Conservation (phyloP, 352 stramenopile species). For the Phytophthora hibernalis region DNA sequence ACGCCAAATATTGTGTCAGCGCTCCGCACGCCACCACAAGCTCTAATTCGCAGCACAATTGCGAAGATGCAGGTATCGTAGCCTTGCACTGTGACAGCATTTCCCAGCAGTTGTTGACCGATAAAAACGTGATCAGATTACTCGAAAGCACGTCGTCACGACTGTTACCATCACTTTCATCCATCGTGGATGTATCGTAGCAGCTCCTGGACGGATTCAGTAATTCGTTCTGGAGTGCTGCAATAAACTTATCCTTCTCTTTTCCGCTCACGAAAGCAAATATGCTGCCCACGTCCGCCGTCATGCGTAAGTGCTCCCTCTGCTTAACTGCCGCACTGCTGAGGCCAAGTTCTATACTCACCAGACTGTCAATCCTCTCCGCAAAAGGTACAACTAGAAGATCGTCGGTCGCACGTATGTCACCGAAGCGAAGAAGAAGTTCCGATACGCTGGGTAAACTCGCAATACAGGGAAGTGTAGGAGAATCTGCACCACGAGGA, state of each 20-base stretch:
- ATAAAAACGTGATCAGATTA: constrained; percentile 65
- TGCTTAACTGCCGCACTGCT: constrained; percentile 40
- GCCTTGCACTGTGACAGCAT: constrained; percentile 51
- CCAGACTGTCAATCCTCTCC: constrained; percentile 27
- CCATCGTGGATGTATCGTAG: constrained; percentile 7
- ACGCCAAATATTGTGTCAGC: constrained; percentile 57
- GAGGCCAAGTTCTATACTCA: constrained; percentile 33
- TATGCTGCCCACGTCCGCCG: constrained; percentile 55
- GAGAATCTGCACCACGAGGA: constrained; percentile 40
- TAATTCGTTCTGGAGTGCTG: constrained; percentile 42
- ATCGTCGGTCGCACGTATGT: constrained; percentile 6
- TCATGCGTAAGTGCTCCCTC: constrained; percentile 55
- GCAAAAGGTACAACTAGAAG: constrained; percentile 11
- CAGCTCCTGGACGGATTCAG: not conserved
- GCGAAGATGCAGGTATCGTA: constrained; percentile 21
- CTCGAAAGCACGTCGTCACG: constrained; percentile 23
- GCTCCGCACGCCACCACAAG: constrained; percentile 57
- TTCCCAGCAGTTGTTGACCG: constrained; percentile 64
- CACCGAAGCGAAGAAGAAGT: constrained; percentile 29
- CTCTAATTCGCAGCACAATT: constrained; percentile 42
- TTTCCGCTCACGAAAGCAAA: constrained; percentile 50
- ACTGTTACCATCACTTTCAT: not conserved
- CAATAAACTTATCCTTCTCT: constrained; percentile 46
- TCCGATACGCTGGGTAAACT: constrained; percentile 23
- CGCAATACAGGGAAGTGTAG: constrained; percentile 39